Evolutionary conservation across 345 rosid species (phyloP).

Genomic region (Erucastrum elatum): DNA sequence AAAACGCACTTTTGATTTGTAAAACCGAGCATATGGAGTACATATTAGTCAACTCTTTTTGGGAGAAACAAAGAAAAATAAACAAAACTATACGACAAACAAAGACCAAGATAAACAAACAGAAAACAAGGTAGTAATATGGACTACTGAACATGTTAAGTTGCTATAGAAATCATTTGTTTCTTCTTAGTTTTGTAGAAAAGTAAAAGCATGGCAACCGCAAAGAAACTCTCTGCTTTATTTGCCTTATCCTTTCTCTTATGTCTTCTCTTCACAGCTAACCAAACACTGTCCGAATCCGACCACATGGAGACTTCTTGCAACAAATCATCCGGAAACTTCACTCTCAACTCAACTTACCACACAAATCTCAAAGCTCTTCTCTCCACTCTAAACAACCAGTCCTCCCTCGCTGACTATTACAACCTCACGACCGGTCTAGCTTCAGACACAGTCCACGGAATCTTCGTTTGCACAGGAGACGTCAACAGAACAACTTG

Average conservation of each 20-base stretch:
- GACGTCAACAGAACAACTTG: conserved; percentile 35
- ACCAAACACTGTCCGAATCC: conserved; percentile 5
- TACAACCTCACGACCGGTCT: conserved; percentile 25
- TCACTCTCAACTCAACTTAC: conserved; percentile 16
- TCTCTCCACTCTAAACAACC: conserved; percentile 20
- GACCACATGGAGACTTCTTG: conserved; percentile 20
- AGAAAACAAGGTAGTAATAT: too few relatives aligned
- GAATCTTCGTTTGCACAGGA: conserved; percentile 45
- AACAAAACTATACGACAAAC: too few relatives aligned
- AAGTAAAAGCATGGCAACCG: conserved; percentile 10
- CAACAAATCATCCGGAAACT: neutral
- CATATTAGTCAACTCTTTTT: too few relatives aligned
- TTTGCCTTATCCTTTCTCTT: neutral
- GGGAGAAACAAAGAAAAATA: too few relatives aligned
- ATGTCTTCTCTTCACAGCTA: conserved; percentile 8
- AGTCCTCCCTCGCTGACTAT: conserved; percentile 18
- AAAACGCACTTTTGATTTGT: neutral
- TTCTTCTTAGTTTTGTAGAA: too few relatives aligned
- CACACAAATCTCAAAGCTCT: conserved; percentile 28
- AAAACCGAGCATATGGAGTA: neutral
- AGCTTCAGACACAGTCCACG: conserved; percentile 29
- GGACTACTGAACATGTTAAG: too few relatives aligned
- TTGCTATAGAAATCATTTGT: too few relatives aligned
- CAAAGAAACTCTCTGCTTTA: conserved; percentile 8
- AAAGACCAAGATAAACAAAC: too few relatives aligned